phyloP scores from a whole-genome alignment of 2,329 filamentous ascomycete species.

The Alternaria longipes region DNA sequence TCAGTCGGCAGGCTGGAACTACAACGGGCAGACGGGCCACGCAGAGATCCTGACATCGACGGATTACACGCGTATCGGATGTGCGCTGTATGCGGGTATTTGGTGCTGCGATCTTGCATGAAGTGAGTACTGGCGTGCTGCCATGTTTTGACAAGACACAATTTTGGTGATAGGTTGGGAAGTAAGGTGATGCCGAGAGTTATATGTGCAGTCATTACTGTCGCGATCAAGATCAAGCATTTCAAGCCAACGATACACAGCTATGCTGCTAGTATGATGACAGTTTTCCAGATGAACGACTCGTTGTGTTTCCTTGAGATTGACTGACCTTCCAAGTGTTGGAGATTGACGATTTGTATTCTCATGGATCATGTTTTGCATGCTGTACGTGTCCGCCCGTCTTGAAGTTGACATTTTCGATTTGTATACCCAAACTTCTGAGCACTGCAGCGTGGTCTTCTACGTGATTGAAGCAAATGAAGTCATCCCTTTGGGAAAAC shows the following conservation, averaged over 20 bases:
- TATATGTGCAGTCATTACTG: background rate
- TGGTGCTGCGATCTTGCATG: constrained; percentile 18
- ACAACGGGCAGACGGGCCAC: constrained; percentile 17
- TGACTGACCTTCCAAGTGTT: background rate
- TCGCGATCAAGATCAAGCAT: background rate
- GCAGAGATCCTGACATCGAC: constrained; percentile 10
- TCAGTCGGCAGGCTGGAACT: background rate
- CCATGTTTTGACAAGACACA: background rate
- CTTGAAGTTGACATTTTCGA: too few species aligned
- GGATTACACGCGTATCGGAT: constrained; percentile 16
- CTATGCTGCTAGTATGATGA: background rate
- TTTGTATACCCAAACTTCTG: too few species aligned
- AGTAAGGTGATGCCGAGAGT: background rate
- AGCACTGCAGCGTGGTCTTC: too few species aligned
- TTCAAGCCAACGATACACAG: background rate
- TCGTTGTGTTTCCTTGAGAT: background rate
- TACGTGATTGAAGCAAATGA: too few species aligned
- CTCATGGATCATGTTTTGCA: background rate
- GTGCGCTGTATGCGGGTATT: constrained; percentile 7
- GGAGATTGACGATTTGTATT: background rate
- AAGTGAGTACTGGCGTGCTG: background rate
- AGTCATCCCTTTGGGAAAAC: too few species aligned
- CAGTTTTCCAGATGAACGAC: background rate
- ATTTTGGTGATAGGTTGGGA: background rate
- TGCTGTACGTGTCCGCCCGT: background rate